These are phyloP conservation scores for Tulasnella sp. DNA, from an alignment of 768 basidiomycete genomes.

Conservation along the genomic window DNA sequence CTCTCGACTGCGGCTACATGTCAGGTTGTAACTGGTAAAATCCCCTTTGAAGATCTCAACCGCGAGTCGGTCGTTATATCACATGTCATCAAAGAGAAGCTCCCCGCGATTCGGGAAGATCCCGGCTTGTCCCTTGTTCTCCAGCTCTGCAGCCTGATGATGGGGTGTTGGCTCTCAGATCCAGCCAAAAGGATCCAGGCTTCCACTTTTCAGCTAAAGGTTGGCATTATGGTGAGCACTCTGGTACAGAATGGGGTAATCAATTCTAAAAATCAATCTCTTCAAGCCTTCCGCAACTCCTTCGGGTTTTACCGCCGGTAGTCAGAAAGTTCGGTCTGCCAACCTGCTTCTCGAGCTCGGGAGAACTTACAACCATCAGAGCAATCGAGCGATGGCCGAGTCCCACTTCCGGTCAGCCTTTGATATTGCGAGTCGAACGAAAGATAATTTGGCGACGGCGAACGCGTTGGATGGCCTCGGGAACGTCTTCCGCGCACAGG, in stretches of 20 bases:
- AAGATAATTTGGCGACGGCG: too few species aligned
- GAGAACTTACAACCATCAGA: background rate
- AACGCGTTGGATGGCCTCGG: too few species aligned
- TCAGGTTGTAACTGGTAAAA: background rate
- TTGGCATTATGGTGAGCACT: background rate
- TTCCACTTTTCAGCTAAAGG: background rate
- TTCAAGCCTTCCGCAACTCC: background rate
- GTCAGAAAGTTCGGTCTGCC: background rate
- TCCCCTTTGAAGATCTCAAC: background rate
- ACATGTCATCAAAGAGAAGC: background rate
- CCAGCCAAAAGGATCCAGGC: background rate
- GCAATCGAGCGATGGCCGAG: background rate
- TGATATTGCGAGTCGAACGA: background rate
- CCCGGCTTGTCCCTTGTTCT: background rate
- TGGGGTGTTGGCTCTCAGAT: background rate
- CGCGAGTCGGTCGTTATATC: background rate
- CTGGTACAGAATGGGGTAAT: background rate
- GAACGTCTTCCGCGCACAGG: too few species aligned
- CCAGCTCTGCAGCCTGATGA: background rate
- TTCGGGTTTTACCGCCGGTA: background rate
- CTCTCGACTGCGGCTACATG: background rate
- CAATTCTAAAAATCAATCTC: background rate
- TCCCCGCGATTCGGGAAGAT: background rate
- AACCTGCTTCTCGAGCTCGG: background rate
- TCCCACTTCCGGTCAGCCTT: background rate